Evolutionary conservation across 495 filamentous ascomycete genomes (phyloP), one percentile per base, ranked within the genome.

Genomic region (Talaromyces borbonicus): DNA sequence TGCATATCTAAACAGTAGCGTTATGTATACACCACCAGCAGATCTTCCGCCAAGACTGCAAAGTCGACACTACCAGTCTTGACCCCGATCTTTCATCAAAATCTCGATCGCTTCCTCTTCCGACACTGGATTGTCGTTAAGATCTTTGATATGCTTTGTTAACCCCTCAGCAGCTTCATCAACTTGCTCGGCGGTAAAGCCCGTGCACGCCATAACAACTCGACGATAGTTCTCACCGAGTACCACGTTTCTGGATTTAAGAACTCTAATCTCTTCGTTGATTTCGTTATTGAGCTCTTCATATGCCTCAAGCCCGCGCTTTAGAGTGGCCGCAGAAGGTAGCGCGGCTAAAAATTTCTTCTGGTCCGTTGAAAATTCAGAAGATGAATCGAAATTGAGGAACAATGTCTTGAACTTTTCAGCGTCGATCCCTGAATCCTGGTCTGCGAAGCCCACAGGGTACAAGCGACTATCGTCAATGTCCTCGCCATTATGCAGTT

Each of bases 381-480:
- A 50, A 1, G 54, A 50, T 14, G 63, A 56, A 16, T 67, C 61
- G 37, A 69, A 68, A 0, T 31, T 49, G 8, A 63, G 60, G 46
- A 72, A 72, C 22, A 69, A 38, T 3, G 49, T 18, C 2, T 65
- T 62, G 42, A 67, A 72, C 23, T 55, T 52, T 4, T 49, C 48
- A 8, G 63, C 49, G 38, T 78, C 63, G 49, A 77, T 52, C 2
- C 67, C 72, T n/a, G 69, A 66, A 31, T 67, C 66, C 43, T 59
- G 63, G 49, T 77, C 78, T n/a, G 72, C 79, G 57, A 76, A 72
- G 36, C 73, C 75, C 20, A 75, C 58, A 33, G 54, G 55, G 27
- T 63, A 53, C 24, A 58, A 56, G 8, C 50, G 52, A 1, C 53
- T 51, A 1, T 56, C 22, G 15, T 72, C 65, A 19, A 60, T 58